A percentile compares a stretch with the other conserved stretches of the same genome.
Conservation (phyloP, 768 basidiomycete species). For the Mycena venus region DNA sequence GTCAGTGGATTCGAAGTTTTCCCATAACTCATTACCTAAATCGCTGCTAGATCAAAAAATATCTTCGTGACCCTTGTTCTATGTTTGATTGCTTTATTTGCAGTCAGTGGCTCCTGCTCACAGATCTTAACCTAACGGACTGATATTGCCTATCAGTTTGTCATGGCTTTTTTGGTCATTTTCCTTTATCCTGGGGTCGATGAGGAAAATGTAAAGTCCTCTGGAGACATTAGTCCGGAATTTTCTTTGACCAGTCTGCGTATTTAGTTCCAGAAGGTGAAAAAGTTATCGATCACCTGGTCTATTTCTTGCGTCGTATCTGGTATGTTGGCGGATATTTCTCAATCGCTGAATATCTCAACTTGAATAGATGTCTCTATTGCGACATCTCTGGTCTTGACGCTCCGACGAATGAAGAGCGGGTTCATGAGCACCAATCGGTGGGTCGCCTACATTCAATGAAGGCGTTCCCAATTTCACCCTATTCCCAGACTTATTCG, state of each 20-base stretch:
- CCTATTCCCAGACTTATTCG: not conserved
- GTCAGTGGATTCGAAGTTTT: not conserved
- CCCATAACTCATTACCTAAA: not conserved
- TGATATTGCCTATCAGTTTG: not conserved
- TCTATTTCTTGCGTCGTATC: not conserved
- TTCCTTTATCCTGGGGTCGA: not conserved
- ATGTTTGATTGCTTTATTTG: not conserved
- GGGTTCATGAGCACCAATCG: not conserved
- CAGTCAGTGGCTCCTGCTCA: not conserved
- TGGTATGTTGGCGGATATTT: not conserved
- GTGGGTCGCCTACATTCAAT: not conserved
- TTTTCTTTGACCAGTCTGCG: not conserved
- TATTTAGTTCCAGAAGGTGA: not conserved
- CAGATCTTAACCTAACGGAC: not conserved
- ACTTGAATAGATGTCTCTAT: slow-evolving; percentile 9
- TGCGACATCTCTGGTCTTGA: slow-evolving; percentile 6
- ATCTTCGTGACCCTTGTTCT: not conserved
- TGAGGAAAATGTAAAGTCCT: not conserved
- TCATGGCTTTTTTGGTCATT: not conserved
- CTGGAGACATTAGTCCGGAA: not conserved
- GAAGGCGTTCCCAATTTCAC: not conserved
- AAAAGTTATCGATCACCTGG: not conserved
- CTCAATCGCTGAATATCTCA: not conserved
- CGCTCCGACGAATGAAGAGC: not conserved
- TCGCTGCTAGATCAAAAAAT: not conserved